Evolutionary conservation across 768 basidiomycete genomes (phyloP), one percentile per base, ranked within the genome.

Genomic region (Phaeotremella fagi): DNA sequence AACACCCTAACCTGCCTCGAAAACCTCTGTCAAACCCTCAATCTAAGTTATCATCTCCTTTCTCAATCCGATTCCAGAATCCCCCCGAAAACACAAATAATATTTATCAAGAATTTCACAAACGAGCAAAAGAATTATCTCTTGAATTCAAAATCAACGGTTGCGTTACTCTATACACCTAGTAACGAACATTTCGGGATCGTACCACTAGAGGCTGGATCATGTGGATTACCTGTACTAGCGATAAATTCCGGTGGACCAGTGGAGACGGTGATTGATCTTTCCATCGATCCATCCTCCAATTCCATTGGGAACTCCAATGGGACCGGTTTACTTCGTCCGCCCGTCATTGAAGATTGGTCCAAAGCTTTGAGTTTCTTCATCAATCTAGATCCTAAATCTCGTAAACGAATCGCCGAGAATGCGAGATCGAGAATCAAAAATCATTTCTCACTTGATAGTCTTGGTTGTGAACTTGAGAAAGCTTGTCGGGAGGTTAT

Each of bases 181-280:
- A 77, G 81, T 6, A 94, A 94, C 72, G 94, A 99, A 66, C 94
- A 99, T 72, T 95, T 98, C 71, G 95, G 94, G 1, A 97, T 99
- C 61, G 92, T 86, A 0, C 94, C 95, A 1, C 82, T 97, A 2
- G 94, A 99, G 72, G 91, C 83, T 0, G 97, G 97, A 90, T 81
- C 83, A 6, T 91, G 87, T 43, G 89, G 90, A 2, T 73, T 98
- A 0, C 90, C 92, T 0, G 86, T 98, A 1, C 75, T 99, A 18
- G 92, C 91, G 0, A 89, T 86, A 63, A 84, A 82, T 53, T 89
- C 88, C 15, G 78, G 78, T 22, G 94, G 94, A 2, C 95, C 95
- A 7, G 87, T 83, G 1, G 95, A 99, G 76, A 94, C 87, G 50
- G 76, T 94, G 25, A 69, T 85, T n/a, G 78, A 79, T 54, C 55